Evolutionary conservation across 768 basidiomycete species (phyloP).

Genomic region (Hygrophorus pudorinus): DNA sequence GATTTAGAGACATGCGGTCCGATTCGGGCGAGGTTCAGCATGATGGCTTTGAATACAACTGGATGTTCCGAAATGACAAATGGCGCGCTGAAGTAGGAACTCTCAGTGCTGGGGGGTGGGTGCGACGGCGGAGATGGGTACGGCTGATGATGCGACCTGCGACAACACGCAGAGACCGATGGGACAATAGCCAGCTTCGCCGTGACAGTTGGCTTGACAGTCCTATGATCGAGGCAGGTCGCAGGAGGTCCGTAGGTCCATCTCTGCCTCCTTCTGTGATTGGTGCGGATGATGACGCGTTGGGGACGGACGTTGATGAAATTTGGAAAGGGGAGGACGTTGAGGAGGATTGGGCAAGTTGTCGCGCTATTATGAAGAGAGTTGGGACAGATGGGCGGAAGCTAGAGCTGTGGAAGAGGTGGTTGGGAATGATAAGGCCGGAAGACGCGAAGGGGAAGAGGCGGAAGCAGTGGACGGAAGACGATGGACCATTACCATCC

Average conservation of each 20-base stretch:
- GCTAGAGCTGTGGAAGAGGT: conserved; percentile 65
- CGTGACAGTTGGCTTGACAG: conserved; percentile 2
- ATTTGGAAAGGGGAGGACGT: conserved; percentile 46
- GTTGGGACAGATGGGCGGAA: conserved; percentile 61
- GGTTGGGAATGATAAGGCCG: conserved; percentile 38
- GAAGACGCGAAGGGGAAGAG: conserved; percentile 23
- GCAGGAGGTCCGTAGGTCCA: neutral
- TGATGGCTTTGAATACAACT: conserved; percentile 84
- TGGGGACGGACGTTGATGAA: conserved; percentile 22
- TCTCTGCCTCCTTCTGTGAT: neutral
- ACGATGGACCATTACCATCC: conserved; percentile 24
- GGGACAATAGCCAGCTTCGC: conserved; percentile 1
- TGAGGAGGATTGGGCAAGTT: conserved; percentile 52
- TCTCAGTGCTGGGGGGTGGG: conserved; percentile 60
- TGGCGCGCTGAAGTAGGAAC: conserved; percentile 59
- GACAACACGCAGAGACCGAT: conserved; percentile 15
- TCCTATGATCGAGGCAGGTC: neutral
- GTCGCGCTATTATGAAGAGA: conserved; percentile 38
- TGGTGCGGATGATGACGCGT: conserved; percentile 7
- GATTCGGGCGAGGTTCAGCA: conserved; percentile 66
- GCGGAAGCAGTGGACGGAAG: conserved; percentile 38
- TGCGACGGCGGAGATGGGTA: conserved; percentile 74
- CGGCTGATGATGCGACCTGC: conserved; percentile 74
- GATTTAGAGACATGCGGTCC: conserved; percentile 57
- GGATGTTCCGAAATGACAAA: conserved; percentile 52